These are phyloP conservation scores for Lactarius pseudohatsudake DNA, from an alignment of 768 basidiomycete species.

Conservation along the genomic window DNA sequence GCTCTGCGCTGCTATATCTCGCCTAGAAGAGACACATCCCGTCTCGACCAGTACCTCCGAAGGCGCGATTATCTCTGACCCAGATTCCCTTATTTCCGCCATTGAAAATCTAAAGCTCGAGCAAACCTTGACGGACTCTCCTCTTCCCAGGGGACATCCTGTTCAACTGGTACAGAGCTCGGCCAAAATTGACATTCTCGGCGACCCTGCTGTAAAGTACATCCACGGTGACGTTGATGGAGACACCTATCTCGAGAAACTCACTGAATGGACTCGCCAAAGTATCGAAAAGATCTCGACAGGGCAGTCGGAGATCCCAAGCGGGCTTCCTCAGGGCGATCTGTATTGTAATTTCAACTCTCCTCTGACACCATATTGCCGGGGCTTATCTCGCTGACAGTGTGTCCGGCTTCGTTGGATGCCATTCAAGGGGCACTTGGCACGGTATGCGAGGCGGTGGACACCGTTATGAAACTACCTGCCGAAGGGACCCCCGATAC, in stretches of 20 bases:
- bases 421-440: conserved; percentile 83
- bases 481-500: conserved; percentile 8
- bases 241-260: conserved; percentile 64
- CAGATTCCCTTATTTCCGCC: conserved; percentile 25
- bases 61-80: conserved; percentile 1
- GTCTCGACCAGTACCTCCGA: neutral
- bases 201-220: conserved; percentile 66
- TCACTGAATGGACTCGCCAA: conserved; percentile 57
- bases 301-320: conserved; percentile 75
- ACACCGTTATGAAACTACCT: conserved; percentile 47
- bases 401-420: conserved; percentile 72
- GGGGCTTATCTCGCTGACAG: conserved; percentile 39
- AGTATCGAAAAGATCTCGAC: conserved; percentile 60
- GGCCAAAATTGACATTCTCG: conserved; percentile 53
- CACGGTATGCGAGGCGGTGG: conserved; percentile 86
- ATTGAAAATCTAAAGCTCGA: conserved; percentile 40
- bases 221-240: conserved; percentile 69
- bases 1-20: conserved; percentile 74
- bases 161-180: conserved; percentile 53
- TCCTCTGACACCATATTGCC: neutral
- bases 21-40: conserved; percentile 49
- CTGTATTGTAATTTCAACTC: conserved; percentile 62
- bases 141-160: conserved; percentile 31
- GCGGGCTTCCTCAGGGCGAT: conserved; percentile 70
- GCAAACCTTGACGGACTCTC: neutral